Evolutionary conservation across 441 rosid species (phyloP), one percentile per base, ranked within the genome.

Genomic region (Manihot esculenta): DNA sequence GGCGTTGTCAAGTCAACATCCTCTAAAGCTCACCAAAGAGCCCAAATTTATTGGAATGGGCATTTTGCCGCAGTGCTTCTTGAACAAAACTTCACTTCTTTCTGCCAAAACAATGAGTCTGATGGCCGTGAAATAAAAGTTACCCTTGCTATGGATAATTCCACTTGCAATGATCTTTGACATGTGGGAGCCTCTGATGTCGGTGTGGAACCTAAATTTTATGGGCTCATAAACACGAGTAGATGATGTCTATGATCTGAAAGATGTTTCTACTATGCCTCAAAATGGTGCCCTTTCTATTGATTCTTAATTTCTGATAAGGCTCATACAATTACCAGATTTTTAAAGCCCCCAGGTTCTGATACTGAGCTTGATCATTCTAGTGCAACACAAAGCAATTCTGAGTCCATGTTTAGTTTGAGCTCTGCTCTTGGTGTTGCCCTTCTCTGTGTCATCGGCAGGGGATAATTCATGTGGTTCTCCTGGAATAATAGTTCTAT

Each of bases 41-140:
- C 0, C 0, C 41, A 30, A 58, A 59, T 47, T 66, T 26, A 58
- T 10, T 27, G 54, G 6, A 63, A 72, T 62, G 66, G 68, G 44
- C 30, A 38, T 68, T 59, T 44, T 2, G 62, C 60, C 45, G 71
- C 24, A 30, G 50, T 74, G 64, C 27, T 71, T 33, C 38, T 18
- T 42, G 69, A 38, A 62, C 20, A 66, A 61, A 67, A 67, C 1
- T 38, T 23, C 11, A 38, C 55, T 35, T 30, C 33, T 66, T 17
- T 24, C 11, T 24, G 54, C 50, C 12, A 64, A 44, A 68, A 57
- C 21, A 68, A 69, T 67, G 73, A 72, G 50, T 20, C 70, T 67
- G 67, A 23, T 48, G 48, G 13, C 15, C 24, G 11, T 49, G 54
- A 35, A 89, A 86, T 87, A 91, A 88, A 73, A 87, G 93, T 6